Evolutionary conservation across 2,329 filamentous ascomycete species (phyloP), one percentile per base, ranked within the genome.

Genomic region (Uncinocarpus reesii): DNA sequence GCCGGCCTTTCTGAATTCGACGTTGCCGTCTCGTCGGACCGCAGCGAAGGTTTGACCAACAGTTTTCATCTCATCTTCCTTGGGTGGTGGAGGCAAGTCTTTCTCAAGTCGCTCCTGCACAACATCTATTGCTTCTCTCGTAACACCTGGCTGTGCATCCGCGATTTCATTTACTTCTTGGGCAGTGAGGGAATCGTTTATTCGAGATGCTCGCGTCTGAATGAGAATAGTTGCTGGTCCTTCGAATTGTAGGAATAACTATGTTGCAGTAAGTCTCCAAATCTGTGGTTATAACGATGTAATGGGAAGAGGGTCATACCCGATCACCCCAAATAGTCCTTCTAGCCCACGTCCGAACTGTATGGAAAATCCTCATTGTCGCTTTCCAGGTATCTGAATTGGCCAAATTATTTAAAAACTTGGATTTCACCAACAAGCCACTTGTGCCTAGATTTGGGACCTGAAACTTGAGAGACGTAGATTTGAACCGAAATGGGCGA

Each of bases 241-340:
- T 49, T 82, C 78, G 63, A 98, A 95, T 60, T 86, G 84, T 26
- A 98, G 71, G 67, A 96, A 96, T 21, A 96, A 73, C 67, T 80
- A 52, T 8, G 34, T n/a, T 10, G 18, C 7, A 13, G 8, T 6
- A n/a, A 49, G 32, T 49, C n/a, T 35, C 28, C 20, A 48, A 42
- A 34, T 11, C 13, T 7, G 21, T 4, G 16, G 15, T 10, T 10
- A 23, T 3, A n/a, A 10, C 16, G 31, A 7, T 7, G 8, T 7
- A 26, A 31, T 34, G 28, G 21, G 13, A 7, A 40, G 10, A n/a
- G n/a, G n/a, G n/a, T 58, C 71, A 57, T 69, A 81, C 78, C 53
- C 90, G 72, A 63, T 98, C 92, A 18, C 92, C 92, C 86, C 88
- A 96, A 49, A 98, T 84, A 1, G 86, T 86, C 59, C 85, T 78